phyloP scores from a whole-genome alignment of 2,329 filamentous ascomycete genomes.

The Cercospora citrullina region DNA sequence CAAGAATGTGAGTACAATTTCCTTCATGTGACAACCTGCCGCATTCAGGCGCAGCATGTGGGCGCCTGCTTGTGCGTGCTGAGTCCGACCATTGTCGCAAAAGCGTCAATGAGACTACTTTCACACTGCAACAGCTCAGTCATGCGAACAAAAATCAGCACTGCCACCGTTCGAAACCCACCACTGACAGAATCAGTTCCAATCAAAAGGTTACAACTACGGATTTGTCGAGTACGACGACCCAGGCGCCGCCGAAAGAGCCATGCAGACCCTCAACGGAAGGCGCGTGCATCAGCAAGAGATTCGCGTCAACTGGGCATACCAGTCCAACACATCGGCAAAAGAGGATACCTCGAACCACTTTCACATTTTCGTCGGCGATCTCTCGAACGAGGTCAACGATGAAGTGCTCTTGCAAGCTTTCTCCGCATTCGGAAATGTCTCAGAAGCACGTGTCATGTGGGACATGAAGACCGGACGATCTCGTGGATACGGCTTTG shows the following conservation, averaged over 20 bases:
- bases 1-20: conserved; percentile 79
- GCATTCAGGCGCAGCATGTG: conserved; percentile 15
- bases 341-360: conserved; percentile 98
- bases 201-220: conserved; percentile 98
- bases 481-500: conserved; percentile 95
- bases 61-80: conserved; percentile 18
- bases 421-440: conserved; percentile 91
- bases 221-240: conserved; percentile 99
- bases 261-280: conserved; percentile 95
- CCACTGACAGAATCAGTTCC: conserved; percentile 42
- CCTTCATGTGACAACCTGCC: conserved; percentile 15
- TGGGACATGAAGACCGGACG: conserved; percentile 99
- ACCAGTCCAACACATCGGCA: conserved; percentile 89
- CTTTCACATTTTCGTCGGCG: conserved; percentile 98
- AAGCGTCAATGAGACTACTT: not conserved
- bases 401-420: conserved; percentile 91
- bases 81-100: conserved; percentile 20
- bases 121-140: not conserved
- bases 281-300: conserved; percentile 95
- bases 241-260: conserved; percentile 90
- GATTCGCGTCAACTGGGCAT: conserved; percentile 99
- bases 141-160: not conserved
- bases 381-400: conserved; percentile 97
- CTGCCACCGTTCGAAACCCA: not conserved
- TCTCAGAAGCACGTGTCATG: conserved; percentile 98